Base-by-base conservation (phyloP, 768 basidiomycete species). In the Lentinula guzmanii region DNA sequence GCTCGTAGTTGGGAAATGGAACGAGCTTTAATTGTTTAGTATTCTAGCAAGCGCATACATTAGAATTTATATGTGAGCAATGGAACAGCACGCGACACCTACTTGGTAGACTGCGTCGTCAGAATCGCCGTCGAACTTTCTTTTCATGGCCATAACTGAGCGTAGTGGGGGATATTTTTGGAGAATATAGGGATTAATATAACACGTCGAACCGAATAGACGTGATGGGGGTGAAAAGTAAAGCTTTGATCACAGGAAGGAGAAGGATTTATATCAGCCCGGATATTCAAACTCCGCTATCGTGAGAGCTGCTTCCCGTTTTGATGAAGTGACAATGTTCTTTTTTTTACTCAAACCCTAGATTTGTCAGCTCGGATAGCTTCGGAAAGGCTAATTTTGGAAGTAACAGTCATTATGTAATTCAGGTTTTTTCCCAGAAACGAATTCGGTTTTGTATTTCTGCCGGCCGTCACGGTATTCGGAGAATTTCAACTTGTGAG, bases 21-120 rank as follows among this genome's bases (percentile, higher is more conserved):
- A 91, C 77, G 58, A 89, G 79, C 76, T 87, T 91, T 24, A 89
- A 64, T 70, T 91, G 88, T 72, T 93, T 91, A 35, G 78, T 75
- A 63, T 78, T 79, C 84, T 86, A 65, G 35, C 43, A 41, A 54
- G 4, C 60, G 63, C 54, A 43, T 45, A 37, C 16, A 60, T 48
- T 45, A 31, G 5, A 18, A 24, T 8, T 8, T 0, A 48, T 7
- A 48, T 43, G 13, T 31, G 8, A n/a, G n/a, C 21, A 35, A 15
- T 21, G 18, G 21, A 18, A 48, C 33, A 41, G 15, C n/a, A 34
- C 8, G 48, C 42, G 43, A 39, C 5, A 68, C 76, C 59, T 71
- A 86, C 86, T 64, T 77, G 81, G 57, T 76, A 80, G 58, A 73
- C 76, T 63, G 77, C 75, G 67, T 85, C 85, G 62, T 83, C 81